Conservation (phyloP, 163 green algal species). For the Chlamydomonas reinhardtii region DNA sequence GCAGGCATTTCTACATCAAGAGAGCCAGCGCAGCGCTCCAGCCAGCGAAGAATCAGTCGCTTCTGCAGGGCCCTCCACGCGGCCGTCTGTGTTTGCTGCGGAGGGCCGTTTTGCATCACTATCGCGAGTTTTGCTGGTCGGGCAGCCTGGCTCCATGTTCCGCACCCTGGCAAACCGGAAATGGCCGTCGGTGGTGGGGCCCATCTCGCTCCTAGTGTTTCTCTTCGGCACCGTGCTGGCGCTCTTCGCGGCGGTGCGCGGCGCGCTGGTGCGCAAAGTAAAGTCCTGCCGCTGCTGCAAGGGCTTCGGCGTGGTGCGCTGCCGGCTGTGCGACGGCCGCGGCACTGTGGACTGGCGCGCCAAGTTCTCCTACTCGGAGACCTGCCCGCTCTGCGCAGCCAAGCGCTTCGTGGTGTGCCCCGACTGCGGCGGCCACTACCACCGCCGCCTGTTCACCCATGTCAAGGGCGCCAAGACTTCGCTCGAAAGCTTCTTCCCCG, state of each 20-base stretch:
- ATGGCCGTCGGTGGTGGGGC: slow-evolving; percentile 47
- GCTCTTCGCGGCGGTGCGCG: slow-evolving; percentile 67
- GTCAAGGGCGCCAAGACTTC: slow-evolving; percentile 29
- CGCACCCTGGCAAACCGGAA: slow-evolving; percentile 43
- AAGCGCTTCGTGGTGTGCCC: slow-evolving; percentile 73
- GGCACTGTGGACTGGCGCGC: slow-evolving; percentile 73
- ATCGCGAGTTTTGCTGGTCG: slow-evolving; percentile 58
- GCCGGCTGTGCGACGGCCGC: slow-evolving; percentile 72
- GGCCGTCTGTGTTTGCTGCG: not conserved
- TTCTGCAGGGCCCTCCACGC: no score
- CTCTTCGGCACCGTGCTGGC: slow-evolving; percentile 66
- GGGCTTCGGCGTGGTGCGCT: slow-evolving; percentile 79
- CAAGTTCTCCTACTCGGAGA: slow-evolving; percentile 64
- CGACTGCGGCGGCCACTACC: slow-evolving; percentile 76
- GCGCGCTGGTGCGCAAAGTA: slow-evolving; percentile 59
- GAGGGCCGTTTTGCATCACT: slow-evolving; percentile 52
- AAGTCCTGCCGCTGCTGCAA: slow-evolving; percentile 72
- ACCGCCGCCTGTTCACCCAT: slow-evolving; percentile 71
- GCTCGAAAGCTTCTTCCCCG: slow-evolving; percentile 29
- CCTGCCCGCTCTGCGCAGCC: slow-evolving; percentile 79
- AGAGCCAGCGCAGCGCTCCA: no score
- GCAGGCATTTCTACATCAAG: no score
- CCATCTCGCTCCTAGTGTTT: slow-evolving; percentile 72
- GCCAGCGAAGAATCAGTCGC: no score
- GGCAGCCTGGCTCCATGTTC: slow-evolving; percentile 56